These are phyloP conservation scores for Ophiostoma quercus DNA, from an alignment of 2,329 filamentous ascomycete genomes.

Conservation along the genomic window DNA sequence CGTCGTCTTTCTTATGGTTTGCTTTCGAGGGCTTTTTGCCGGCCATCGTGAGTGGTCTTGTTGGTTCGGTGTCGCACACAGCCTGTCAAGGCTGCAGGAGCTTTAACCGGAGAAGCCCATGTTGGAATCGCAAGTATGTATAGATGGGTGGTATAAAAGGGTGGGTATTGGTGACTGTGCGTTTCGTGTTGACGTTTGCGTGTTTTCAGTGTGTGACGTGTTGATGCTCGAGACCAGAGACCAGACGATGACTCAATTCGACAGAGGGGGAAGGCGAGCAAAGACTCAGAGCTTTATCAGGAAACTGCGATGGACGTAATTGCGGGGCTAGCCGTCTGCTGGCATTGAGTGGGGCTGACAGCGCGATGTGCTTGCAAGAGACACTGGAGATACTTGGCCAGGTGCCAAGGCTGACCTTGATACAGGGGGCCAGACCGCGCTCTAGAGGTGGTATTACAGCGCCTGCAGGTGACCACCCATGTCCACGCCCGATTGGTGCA, in stretches of 20 bases:
- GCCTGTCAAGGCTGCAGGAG: slow-evolving; percentile 45
- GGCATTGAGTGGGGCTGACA: slow-evolving; percentile 10
- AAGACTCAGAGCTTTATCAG: neutral
- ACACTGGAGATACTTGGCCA: neutral
- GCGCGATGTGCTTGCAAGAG: neutral
- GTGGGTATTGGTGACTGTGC: neutral
- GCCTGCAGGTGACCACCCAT: neutral
- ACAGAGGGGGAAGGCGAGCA: neutral
- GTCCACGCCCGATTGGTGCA: slow-evolving; percentile 1
- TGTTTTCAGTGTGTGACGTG: slow-evolving; percentile 18
- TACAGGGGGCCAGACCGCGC: neutral
- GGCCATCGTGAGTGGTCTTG: slow-evolving; percentile 43
- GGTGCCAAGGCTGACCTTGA: slow-evolving; percentile 20
- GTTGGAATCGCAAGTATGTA: neutral
- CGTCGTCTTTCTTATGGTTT: slow-evolving; percentile 36
- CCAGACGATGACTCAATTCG: slow-evolving; percentile 19
- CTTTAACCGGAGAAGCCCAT: slow-evolving; percentile 47
- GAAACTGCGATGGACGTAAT: slow-evolving; percentile 18
- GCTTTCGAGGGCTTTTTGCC: slow-evolving; percentile 47
- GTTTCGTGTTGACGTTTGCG: neutral
- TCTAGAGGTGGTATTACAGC: neutral
- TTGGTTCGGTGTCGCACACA: slow-evolving; percentile 41
- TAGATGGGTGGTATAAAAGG: neutral
- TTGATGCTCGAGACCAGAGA: slow-evolving; percentile 8
- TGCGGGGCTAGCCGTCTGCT: slow-evolving; percentile 19